These are phyloP conservation scores for Brassica balearica DNA, from an alignment of 441 rosid genomes.

Conservation along the genomic window DNA sequence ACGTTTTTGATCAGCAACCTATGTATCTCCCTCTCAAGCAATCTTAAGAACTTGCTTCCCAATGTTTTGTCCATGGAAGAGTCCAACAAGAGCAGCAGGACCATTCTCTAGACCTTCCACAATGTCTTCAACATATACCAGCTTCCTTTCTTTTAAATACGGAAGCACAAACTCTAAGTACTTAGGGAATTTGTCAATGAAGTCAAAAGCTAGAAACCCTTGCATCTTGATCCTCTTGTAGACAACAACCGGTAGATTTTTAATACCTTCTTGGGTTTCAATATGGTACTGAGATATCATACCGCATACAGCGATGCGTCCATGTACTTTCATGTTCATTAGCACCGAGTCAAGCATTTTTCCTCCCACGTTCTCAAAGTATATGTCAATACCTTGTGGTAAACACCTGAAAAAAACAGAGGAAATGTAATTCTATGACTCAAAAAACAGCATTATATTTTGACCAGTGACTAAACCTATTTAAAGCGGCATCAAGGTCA, in stretches of 20 bases:
- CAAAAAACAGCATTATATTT: not conserved
- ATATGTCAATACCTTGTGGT: conserved; percentile 68
- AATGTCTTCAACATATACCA: conserved; percentile 46
- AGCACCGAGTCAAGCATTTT: conserved; percentile 71
- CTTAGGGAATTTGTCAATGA: conserved; percentile 37
- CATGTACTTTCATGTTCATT: conserved; percentile 58
- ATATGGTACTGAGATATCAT: conserved; percentile 68
- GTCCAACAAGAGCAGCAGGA: conserved; percentile 46
- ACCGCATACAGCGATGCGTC: conserved; percentile 57
- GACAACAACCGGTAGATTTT: conserved; percentile 41
- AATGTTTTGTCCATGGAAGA: conserved; percentile 42
- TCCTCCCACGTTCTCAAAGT: conserved; percentile 78
- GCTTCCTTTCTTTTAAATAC: conserved; percentile 42
- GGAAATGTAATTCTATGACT: not conserved
- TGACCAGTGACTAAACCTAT: conserved; percentile 41
- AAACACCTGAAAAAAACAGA: conserved; percentile 51
- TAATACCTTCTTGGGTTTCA: conserved; percentile 37
- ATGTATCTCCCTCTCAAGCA: conserved; percentile 29
- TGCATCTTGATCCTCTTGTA: conserved; percentile 46
- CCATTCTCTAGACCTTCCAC: conserved; percentile 49
- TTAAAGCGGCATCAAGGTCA: conserved; percentile 49
- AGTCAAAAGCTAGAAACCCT: conserved; percentile 50
- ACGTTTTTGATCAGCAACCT: not conserved
- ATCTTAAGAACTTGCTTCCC: conserved; percentile 47
- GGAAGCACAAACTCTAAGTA: conserved; percentile 46